Conservation (phyloP, 2,329 filamentous ascomycete genomes). For the Byssothecium circinans region DNA sequence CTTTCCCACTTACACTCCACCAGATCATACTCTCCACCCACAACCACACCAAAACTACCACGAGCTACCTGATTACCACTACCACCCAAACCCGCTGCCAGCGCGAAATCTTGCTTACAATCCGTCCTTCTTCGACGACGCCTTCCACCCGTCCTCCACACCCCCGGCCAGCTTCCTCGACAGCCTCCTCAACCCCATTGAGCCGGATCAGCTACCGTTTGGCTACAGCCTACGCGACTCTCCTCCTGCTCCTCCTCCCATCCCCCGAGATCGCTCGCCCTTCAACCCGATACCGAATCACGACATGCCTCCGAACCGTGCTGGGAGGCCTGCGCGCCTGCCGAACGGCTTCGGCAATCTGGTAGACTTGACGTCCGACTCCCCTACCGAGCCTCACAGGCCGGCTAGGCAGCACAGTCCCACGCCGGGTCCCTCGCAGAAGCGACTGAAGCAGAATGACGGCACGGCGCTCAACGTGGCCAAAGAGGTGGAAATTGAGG, state of each 20-base stretch:
- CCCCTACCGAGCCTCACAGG: conserved; percentile 13
- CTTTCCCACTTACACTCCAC: neutral
- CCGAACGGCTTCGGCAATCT: conserved; percentile 27
- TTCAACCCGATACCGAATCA: neutral
- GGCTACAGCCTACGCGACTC: conserved; percentile 6
- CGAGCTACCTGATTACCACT: conserved; percentile 1
- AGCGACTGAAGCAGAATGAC: conserved; percentile 31
- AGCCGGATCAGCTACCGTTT: conserved; percentile 18
- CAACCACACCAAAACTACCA: neutral
- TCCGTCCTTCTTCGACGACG: conserved; percentile 17
- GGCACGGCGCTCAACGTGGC: conserved; percentile 3
- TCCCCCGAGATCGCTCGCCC: neutral
- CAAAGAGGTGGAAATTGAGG: conserved; percentile 42
- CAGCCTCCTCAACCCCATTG: conserved; percentile 32
- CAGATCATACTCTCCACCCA: neutral
- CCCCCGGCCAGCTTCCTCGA: conserved; percentile 29
- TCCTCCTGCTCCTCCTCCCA: conserved; percentile 7
- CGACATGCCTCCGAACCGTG: conserved; percentile 19
- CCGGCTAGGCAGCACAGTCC: conserved; percentile 26
- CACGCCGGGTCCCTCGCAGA: conserved; percentile 33
- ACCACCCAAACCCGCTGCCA: conserved; percentile 1
- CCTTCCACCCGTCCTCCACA: conserved; percentile 17
- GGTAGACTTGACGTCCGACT: conserved; percentile 35
- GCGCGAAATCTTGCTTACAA: neutral
- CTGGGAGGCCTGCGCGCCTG: conserved; percentile 4